Percentiles rank a stretch among this genome's conserved stretches.
These are phyloP conservation scores for Neurospora sp. DNA, from an alignment of 495 filamentous ascomycete species.

Conservation along the genomic window DNA sequence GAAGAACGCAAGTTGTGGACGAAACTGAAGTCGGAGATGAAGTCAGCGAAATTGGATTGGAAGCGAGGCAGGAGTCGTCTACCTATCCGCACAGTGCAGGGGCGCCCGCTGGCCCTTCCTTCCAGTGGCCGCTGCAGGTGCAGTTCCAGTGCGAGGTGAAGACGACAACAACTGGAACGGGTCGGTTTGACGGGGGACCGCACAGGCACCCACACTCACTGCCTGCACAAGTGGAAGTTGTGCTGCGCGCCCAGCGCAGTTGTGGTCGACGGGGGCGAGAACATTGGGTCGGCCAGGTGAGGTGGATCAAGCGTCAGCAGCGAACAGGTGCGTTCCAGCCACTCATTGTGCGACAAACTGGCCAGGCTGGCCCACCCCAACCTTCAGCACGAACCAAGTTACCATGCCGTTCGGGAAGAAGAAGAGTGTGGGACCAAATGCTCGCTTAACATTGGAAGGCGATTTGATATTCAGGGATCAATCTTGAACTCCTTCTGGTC, in stretches of 20 bases:
- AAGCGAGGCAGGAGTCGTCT: neutral
- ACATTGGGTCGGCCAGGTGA: neutral
- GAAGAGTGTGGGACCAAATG: neutral
- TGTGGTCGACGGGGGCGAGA: neutral
- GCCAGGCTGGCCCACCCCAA: neutral
- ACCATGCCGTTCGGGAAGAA: neutral
- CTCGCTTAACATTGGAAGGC: neutral
- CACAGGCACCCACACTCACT: neutral
- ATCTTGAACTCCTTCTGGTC: neutral
- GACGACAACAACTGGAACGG: neutral
- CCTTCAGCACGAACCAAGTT: neutral
- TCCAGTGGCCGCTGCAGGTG: neutral
- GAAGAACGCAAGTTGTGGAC: conserved; percentile 7
- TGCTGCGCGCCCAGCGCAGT: neutral
- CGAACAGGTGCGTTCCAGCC: neutral
- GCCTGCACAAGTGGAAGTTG: neutral
- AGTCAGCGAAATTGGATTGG: conserved; percentile 15
- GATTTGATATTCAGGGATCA: neutral
- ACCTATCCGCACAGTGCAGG: neutral
- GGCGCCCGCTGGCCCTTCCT: neutral
- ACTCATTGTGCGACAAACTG: neutral
- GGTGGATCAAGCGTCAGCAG: neutral
- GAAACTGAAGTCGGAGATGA: conserved; percentile 24
- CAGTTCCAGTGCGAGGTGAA: neutral
- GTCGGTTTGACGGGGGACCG: neutral